Evolutionary conservation across 2,329 filamentous ascomycete genomes (phyloP).

Genomic region (Cladosporium velox): DNA sequence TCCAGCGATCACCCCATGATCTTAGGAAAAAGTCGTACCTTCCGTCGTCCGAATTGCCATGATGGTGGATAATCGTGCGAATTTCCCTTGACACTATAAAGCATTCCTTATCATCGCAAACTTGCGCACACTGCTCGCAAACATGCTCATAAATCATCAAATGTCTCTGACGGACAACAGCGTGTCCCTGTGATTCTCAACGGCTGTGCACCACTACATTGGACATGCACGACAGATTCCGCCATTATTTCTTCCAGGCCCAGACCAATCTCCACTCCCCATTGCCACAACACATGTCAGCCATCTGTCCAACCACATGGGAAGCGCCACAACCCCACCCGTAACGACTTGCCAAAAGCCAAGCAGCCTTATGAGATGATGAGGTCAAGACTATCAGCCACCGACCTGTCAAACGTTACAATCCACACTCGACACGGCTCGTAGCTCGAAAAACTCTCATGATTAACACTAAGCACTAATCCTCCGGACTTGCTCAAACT

Average conservation of each 20-base stretch:
- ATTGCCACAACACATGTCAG: neutral
- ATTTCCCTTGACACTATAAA: neutral
- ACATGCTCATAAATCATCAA: slow-evolving; percentile 11
- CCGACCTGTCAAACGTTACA: slow-evolving; percentile 2
- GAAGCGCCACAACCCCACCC: neutral
- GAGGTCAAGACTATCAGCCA: slow-evolving; percentile 14
- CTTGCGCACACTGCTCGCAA: slow-evolving; percentile 15
- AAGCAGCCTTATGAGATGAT: slow-evolving; percentile 5
- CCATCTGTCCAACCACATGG: slow-evolving; percentile 6
- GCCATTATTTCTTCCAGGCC: neutral
- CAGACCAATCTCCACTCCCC: neutral
- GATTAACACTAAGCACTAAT: neutral
- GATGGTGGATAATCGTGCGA: too few relatives aligned
- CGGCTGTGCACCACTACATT: neutral
- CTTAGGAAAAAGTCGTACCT: too few relatives aligned
- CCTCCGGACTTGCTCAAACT: neutral
- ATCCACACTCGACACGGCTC: neutral
- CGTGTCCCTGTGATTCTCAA: neutral
- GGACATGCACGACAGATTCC: neutral
- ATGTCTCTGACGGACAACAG: neutral
- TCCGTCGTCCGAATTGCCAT: too few relatives aligned
- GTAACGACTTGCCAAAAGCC: neutral
- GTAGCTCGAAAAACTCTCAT: neutral
- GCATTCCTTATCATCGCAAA: slow-evolving; percentile 6
- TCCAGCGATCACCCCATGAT: neutral